Evolutionary conservation across 2,329 filamentous ascomycete genomes (phyloP), one percentile per base, ranked within the genome.

Genomic region (Aspergillus luchuensis): DNA sequence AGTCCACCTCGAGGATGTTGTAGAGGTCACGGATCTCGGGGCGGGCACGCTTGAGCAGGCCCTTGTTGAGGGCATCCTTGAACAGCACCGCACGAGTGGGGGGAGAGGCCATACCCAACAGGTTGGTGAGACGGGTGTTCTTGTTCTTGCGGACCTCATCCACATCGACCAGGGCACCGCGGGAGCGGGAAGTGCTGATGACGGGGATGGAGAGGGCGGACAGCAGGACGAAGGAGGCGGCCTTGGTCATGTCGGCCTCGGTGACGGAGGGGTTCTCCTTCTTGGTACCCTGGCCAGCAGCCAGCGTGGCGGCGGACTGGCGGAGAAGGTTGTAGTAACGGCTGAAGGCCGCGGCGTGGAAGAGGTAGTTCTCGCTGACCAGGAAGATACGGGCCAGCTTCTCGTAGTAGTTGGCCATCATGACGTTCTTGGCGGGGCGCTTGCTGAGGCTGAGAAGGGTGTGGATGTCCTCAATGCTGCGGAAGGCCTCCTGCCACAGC

Each of bases 401-500:
- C 85, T 99, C 95, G 80, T 98, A 99, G 85, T 99, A 99, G 84
- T 98, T 99, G 81, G 95, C 95, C 95, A 99, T 99, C 95, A 99
- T 98, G 75, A 97, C 85, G 77, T 97, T 97, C 89, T 98, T 98
- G 57, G 95, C 90, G 41, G 93, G 93, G 58, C 95, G 91, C 87
- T 98, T 98, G 89, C 94, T 98, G 70, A 98, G 86, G 82, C 90
- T 98, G 69, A 99, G 88, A 58, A 99, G 87, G 55, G 93, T 98
- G 82, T 99, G 95, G 69, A 98, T 98, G 76, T 99, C 95, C 81
- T 99, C 95, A 53, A 99, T 94, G 74, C 92, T 97, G 78, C 95
- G 91, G 90, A 99, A 99, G 66, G 95, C 95, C 82, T 99, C 95
- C 81, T 99, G 95, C 95, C 95, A 99, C 48, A 99, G 82, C 81